These are phyloP conservation scores for thale cress (Arabidopsis thaliana) DNA, from an alignment of 345 rosid genomes.

Conservation along the genomic window DNA sequence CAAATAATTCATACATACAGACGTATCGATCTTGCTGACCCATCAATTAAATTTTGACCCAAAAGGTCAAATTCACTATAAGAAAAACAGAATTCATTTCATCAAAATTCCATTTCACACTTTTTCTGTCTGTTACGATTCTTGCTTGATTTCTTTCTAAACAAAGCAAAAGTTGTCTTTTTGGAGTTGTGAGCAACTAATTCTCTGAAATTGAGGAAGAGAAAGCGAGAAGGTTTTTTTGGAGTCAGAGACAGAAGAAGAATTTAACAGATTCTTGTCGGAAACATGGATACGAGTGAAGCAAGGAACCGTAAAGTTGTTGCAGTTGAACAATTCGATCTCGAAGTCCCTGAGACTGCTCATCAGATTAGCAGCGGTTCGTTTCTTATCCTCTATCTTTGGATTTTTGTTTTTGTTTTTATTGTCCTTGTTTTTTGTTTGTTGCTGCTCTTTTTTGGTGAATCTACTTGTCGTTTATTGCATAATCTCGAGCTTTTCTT, in stretches of 20 bases:
- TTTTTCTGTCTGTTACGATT: constrained; percentile 17
- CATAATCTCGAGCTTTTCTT: constrained; percentile 29
- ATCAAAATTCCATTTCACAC: constrained; percentile 35
- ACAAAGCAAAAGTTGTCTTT: constrained; percentile 38
- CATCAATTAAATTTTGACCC: constrained; percentile 29
- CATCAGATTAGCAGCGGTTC: constrained; percentile 85
- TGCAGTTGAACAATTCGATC: constrained; percentile 40
- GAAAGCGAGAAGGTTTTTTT: constrained; percentile 25
- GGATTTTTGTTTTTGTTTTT: background rate
- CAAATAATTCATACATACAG: constrained; percentile 11
- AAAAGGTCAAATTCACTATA: background rate
- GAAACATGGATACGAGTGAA: constrained; percentile 41
- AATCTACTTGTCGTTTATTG: constrained; percentile 35
- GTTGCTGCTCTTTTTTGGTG: background rate
- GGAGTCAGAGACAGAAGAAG: background rate
- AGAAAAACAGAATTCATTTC: constrained; percentile 28
- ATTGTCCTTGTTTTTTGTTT: background rate
- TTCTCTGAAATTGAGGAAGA: constrained; percentile 9
- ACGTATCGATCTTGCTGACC: constrained; percentile 37
- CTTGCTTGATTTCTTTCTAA: constrained; percentile 22
- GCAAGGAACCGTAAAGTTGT: constrained; percentile 38
- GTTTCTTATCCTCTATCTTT: constrained; percentile 9
- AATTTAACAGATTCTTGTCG: constrained; percentile 19
- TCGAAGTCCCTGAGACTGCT: constrained; percentile 79
- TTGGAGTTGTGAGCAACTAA: background rate